Evolutionary conservation across 257 asterid species (phyloP).

Genomic region (Penstemon newberryi): DNA sequence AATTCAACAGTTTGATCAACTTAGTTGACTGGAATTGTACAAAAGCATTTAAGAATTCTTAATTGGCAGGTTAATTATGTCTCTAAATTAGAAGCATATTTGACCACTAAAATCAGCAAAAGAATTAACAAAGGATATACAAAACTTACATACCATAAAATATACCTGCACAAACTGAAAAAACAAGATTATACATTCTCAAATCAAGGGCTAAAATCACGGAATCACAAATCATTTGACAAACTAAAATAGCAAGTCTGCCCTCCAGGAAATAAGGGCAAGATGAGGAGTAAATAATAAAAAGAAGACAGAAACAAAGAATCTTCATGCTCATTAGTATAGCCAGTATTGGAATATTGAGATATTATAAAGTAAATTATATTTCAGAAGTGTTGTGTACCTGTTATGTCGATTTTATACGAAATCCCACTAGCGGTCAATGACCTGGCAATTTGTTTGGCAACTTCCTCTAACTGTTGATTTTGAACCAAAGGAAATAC

Average conservation of each 20-base stretch:
- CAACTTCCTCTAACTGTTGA: constrained; percentile 67
- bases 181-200: background rate
- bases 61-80: no score
- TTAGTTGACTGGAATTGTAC: no score
- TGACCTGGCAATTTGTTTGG: constrained; percentile 60
- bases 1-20: no score
- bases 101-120: no score
- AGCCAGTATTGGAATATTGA: background rate
- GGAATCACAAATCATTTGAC: background rate
- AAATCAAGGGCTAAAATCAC: background rate
- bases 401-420: constrained; percentile 76
- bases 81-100: no score
- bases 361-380: background rate
- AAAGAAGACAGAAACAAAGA: background rate
- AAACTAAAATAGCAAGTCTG: background rate
- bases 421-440: constrained; percentile 68
- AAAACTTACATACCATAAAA: background rate
- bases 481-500: constrained; percentile 91
- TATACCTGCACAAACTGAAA: background rate
- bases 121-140: background rate
- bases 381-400: constrained; percentile 35
- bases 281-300: background rate
- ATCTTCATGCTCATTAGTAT: background rate
- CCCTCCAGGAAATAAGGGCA: background rate
- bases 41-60: no score